Percentiles rank a stretch among this genome's conserved stretches.
Evolutionary conservation across 2,329 filamentous ascomycete species (phyloP).

Genomic region (Davidsoniella virescens): DNA sequence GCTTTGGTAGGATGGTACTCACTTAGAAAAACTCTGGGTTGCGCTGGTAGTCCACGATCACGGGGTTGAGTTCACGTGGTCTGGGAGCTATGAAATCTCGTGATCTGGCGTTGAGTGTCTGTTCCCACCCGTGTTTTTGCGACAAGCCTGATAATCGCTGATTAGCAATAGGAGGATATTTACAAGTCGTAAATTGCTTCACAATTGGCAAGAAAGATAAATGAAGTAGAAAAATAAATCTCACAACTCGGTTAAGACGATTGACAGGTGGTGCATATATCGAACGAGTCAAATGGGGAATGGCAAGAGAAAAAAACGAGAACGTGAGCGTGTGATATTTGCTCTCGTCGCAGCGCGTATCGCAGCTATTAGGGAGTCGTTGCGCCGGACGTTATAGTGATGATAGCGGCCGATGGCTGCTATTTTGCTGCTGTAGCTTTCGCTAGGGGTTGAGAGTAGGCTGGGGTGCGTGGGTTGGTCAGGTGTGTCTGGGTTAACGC

Average conservation of each 20-base stretch:
- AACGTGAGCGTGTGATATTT: neutral
- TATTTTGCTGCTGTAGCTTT: constrained; percentile 1
- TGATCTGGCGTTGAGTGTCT: constrained; percentile 26
- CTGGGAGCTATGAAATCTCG: constrained; percentile 27
- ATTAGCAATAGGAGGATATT: neutral
- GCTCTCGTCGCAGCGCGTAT: too few species aligned
- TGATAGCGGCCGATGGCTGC: neutral
- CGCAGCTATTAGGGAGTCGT: too few species aligned
- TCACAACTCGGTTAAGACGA: too few species aligned
- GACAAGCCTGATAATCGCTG: too few species aligned
- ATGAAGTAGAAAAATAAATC: too few species aligned
- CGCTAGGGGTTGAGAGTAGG: neutral
- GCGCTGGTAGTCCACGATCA: constrained; percentile 19
- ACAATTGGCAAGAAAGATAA: too few species aligned
- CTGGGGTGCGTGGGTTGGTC: neutral
- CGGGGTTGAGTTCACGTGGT: constrained; percentile 30
- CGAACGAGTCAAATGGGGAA: constrained; percentile 11
- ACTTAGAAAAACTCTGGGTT: constrained; percentile 14
- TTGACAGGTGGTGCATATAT: too few species aligned
- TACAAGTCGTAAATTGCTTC: neutral
- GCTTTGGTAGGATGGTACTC: neutral
- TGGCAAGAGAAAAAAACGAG: constrained; percentile 11
- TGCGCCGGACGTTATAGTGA: too few species aligned
- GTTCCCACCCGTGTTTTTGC: too few species aligned
- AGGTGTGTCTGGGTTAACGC: constrained; percentile 11